A percentile compares a stretch with the other conserved stretches of the same genome.
These are phyloP conservation scores for Meyerozyma elateridarum DNA, from an alignment of 1,139 yeast species.

Conservation along the genomic window DNA sequence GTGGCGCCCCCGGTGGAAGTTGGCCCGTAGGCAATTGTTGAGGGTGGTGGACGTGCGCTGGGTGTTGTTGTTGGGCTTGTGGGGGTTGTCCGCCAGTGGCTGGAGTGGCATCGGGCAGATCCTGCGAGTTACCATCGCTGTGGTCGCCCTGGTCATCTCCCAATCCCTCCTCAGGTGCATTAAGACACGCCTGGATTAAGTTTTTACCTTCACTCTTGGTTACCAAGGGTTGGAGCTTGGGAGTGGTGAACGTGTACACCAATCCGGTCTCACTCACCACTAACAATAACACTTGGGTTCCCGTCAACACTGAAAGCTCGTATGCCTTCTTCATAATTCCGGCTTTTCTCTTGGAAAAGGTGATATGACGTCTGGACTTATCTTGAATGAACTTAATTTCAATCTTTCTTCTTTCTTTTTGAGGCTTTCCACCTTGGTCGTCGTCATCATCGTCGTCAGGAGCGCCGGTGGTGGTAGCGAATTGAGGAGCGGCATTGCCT, in stretches of 20 bases:
- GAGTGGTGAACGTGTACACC: slow-evolving; percentile 97
- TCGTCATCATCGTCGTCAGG: slow-evolving; percentile 67
- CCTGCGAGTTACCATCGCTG: slow-evolving; percentile 45
- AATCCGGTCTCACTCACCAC: slow-evolving; percentile 97
- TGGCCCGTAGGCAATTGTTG: slow-evolving; percentile 21
- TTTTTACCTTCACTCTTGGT: slow-evolving; percentile 97
- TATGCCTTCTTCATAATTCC: slow-evolving; percentile 99
- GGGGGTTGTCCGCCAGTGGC: slow-evolving; percentile 25
- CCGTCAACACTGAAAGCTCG: slow-evolving; percentile 91
- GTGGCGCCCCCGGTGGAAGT: slow-evolving; percentile 45
- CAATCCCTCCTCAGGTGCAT: slow-evolving; percentile 76
- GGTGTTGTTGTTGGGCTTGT: slow-evolving; percentile 30
- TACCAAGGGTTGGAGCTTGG: slow-evolving; percentile 94
- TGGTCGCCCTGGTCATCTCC: slow-evolving; percentile 63
- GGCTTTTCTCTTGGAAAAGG: slow-evolving; percentile 95
- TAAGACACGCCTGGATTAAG: slow-evolving; percentile 92
- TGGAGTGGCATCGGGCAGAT: slow-evolving; percentile 39
- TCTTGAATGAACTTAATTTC: slow-evolving; percentile 96
- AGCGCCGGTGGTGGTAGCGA: slow-evolving; percentile 15
- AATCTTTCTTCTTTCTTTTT: slow-evolving; percentile 89
- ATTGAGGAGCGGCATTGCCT: slow-evolving; percentile 18
- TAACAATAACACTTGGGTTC: slow-evolving; percentile 88
- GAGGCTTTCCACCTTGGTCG: slow-evolving; percentile 46
- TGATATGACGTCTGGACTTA: slow-evolving; percentile 94
- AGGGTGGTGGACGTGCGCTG: slow-evolving; percentile 26